Evolutionary conservation across 2,329 filamentous ascomycete genomes (phyloP).

Genomic region (Myriosclerotinia curreyana): DNA sequence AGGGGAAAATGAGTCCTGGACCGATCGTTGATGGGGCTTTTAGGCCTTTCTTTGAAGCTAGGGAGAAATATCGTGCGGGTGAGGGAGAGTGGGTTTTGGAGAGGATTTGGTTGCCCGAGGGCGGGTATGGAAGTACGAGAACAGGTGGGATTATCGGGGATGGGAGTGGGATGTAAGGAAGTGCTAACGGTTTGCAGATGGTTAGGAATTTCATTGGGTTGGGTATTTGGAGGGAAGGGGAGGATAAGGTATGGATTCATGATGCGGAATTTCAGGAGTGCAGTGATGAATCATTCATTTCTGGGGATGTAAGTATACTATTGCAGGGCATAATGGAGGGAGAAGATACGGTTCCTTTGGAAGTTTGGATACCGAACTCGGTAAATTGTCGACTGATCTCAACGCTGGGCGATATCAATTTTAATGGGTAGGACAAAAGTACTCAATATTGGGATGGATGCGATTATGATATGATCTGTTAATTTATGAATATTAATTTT

Average conservation of each 20-base stretch:
- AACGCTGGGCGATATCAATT: not conserved
- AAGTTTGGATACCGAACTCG: not conserved
- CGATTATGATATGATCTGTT: not conserved
- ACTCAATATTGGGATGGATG: not conserved
- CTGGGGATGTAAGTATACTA: not conserved
- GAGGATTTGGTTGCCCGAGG: constrained; percentile 1
- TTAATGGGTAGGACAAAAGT: not conserved
- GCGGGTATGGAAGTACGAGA: not conserved
- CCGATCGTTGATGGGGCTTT: constrained; percentile 11
- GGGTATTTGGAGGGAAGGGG: accelerated
- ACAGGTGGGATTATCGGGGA: not conserved
- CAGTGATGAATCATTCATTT: not conserved
- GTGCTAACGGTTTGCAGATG: not conserved
- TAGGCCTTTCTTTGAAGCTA: constrained; percentile 11
- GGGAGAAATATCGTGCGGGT: not conserved
- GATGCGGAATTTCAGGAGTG: not conserved
- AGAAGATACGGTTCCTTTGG: too few species aligned
- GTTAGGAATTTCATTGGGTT: not conserved
- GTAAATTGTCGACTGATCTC: not conserved
- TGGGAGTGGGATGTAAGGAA: not conserved
- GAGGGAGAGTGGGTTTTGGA: not conserved
- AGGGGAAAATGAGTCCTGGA: constrained; percentile 12
- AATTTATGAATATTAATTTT: not conserved
- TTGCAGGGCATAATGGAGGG: not conserved
- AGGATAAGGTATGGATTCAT: not conserved